Base-by-base conservation (phyloP, 345 rosid species). In the Gossypium australe region DNA sequence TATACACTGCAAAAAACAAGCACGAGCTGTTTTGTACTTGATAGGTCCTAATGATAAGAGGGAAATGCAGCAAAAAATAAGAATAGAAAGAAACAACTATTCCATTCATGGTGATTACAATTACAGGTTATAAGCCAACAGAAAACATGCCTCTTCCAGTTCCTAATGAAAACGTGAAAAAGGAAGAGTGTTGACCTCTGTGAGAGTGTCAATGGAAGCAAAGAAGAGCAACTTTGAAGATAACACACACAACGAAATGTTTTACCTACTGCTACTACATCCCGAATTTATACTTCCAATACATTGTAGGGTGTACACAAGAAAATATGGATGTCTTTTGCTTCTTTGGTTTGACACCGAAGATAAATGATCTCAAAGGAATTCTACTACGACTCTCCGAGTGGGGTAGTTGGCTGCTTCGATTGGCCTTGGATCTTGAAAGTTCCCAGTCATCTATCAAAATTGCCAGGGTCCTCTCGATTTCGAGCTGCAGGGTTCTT, bases 311-410 rank as follows among this genome's bases (percentile, higher is more conserved):
- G 80, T 88, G 89, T 84, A 96, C 81, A 70, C 85, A 83, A 53
- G 94, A 82, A 78, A 93, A 92, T 81, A 96, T 76, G 0, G 99
- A 93, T 47, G 86, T 79, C 81, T 57, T 88, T 57, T 85, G 89
- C 88, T 87, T 92, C 87, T 86, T 96, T 48, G 75, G 85, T 79
- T 96, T 96, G 81, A 80, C 81, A 51, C 98, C 97, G 70, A 96
- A 92, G 76, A 93, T 89, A 77, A 93, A 96, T 38, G 99, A 90
- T 44, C 95, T 78, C 82, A 96, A 81, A 29, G 98, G 99, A 74
- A 96, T 89, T 48, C 90, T 80, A 43, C 87, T 78, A 41, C 83
- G 76, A 78, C 89, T 86, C 25, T 74, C 86, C 3, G 92, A 78
- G 49, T 83, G 89, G 12, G 75, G 71, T 4, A 84, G 85, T 14